Evolutionary conservation across 176 grass and related monocot genomes (phyloP).

Genomic region (Avena atlantica): DNA sequence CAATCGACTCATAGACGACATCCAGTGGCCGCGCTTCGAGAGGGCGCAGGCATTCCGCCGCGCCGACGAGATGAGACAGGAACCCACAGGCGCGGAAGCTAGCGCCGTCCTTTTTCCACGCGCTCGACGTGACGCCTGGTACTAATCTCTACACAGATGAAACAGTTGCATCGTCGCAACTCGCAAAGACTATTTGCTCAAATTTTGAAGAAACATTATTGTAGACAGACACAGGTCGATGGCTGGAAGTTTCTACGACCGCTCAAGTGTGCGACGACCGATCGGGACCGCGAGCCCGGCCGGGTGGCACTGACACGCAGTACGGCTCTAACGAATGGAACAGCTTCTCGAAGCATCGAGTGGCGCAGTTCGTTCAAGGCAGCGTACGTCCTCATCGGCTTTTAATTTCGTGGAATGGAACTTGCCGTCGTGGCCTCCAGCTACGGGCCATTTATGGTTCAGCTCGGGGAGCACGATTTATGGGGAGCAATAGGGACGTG

Average conservation of each 20-base stretch:
- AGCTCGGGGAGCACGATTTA: neutral
- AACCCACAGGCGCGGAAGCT: no score
- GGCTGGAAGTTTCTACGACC: neutral
- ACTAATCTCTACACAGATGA: no score
- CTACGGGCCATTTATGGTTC: neutral
- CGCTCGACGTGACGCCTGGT: no score
- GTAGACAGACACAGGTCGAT: neutral
- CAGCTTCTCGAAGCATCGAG: constrained; percentile 6
- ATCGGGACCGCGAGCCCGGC: neutral
- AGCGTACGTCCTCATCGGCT: neutral
- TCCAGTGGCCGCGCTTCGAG: no score
- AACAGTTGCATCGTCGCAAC: no score
- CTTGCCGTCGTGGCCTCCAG: neutral
- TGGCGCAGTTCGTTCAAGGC: neutral
- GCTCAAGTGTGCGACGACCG: neutral
- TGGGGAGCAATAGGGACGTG: neutral
- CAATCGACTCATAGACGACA: no score
- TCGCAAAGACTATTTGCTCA: neutral
- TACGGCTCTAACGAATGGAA: constrained; percentile 36
- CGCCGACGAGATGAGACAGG: no score
- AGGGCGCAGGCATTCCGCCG: no score
- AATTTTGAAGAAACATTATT: no score
- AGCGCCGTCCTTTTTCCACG: no score
- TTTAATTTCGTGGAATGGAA: neutral
- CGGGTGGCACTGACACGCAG: no score